Evolutionary conservation across 2,329 filamentous ascomycete genomes (phyloP), one percentile per base, ranked within the genome.

Genomic region (Fusarium sp.): DNA sequence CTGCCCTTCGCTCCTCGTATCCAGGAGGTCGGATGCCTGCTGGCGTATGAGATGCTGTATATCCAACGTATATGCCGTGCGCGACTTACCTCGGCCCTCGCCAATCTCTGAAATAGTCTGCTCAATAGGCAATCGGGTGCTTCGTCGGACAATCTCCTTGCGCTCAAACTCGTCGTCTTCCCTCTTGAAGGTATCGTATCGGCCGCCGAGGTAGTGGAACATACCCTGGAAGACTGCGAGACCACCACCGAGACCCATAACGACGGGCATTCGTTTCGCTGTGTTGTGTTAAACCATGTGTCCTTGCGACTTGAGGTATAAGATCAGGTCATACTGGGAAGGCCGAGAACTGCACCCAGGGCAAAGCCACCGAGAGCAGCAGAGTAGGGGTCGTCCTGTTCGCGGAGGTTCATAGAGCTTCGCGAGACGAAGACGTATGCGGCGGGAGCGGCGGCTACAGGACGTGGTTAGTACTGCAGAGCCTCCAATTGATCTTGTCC

Each of bases 101-200:
- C 94, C 94, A 75, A 97, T 77, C 76, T 95, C 88, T 24, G 89
- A 87, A 70, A 97, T 83, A 4, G 93, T 97, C 84, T 97, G 91
- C 78, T 93, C 91, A 24, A 88, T 84, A 26, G 93, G 91, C 77
- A 90, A 84, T 78, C 93, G 88, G 79, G 91, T 91, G 77, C 90
- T 90, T 83, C 87, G 91, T 78, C 93, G 88, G 78, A 94, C 68
- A 68, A 84, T 85, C 79, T 95, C 90, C 82, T 94, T 94, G 79
- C 89, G 87, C 75, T 90, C 91, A 66, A 92, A 93, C 79, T 95
- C 92, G 54, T 88, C 86, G 49, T 91, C 86, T 52, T 90, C 85
- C 41, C 84, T 81, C 61, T 88, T 84, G 71, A 80, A 78, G 71
- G 82, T 79, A 69, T 81, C 79, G 68, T 87, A 84, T 67, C 91